These are phyloP conservation scores for Xylaria sp. DNA, from an alignment of 2,329 filamentous ascomycete genomes.

Conservation along the genomic window DNA sequence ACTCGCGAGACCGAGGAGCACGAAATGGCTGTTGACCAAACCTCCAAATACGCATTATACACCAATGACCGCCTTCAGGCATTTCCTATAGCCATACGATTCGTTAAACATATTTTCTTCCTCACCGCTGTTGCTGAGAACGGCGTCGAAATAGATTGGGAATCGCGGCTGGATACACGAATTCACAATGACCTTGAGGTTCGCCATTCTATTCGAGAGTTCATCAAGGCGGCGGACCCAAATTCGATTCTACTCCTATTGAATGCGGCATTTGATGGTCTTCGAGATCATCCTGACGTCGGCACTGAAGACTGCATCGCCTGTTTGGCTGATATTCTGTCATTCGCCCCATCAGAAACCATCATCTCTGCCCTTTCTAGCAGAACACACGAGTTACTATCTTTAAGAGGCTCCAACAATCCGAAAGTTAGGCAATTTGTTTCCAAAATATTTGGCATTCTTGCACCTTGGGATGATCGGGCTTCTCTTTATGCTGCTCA, in stretches of 20 bases:
- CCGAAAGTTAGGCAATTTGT: constrained; percentile 68
- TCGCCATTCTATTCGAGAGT: constrained; percentile 62
- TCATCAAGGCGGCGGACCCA: constrained; percentile 52
- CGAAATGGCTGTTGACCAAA: constrained; percentile 49
- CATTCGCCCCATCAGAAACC: constrained; percentile 40
- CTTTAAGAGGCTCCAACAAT: constrained; percentile 73
- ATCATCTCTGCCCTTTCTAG: constrained; percentile 46
- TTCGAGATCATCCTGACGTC: constrained; percentile 51
- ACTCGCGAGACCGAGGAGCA: constrained; percentile 33
- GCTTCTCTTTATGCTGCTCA: constrained; percentile 48
- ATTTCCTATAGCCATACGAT: constrained; percentile 72
- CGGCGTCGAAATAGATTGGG: constrained; percentile 81
- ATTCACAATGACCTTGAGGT: constrained; percentile 72
- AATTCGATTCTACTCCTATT: constrained; percentile 53
- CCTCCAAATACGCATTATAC: constrained; percentile 45
- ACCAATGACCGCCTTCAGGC: constrained; percentile 55
- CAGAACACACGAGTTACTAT: constrained; percentile 59
- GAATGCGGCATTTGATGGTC: constrained; percentile 62
- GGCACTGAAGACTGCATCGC: constrained; percentile 39
- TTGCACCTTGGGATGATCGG: constrained; percentile 68
- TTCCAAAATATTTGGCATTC: constrained; percentile 75
- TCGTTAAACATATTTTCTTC: constrained; percentile 63
- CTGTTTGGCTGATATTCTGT: constrained; percentile 39
- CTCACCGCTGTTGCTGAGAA: constrained; percentile 55
- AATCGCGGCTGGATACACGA: constrained; percentile 74